These are phyloP conservation scores for Syzygium oleosum DNA, from an alignment of 345 rosid species.

Conservation along the genomic window DNA sequence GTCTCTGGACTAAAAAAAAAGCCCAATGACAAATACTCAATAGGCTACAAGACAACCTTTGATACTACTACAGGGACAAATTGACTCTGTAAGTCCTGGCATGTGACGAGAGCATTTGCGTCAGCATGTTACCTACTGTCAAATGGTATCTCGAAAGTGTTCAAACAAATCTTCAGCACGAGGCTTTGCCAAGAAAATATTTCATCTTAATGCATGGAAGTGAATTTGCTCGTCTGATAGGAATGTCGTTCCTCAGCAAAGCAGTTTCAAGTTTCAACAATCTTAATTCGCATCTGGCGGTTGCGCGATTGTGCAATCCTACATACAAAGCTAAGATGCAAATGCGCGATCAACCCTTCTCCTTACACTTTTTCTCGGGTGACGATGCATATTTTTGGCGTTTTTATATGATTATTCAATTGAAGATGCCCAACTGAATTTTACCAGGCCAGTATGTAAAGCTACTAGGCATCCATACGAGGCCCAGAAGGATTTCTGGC, in stretches of 20 bases:
- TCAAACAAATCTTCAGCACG: not conserved
- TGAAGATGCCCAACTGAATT: not conserved
- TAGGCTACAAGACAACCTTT: not conserved
- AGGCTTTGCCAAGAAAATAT: not conserved
- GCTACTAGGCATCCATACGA: not conserved
- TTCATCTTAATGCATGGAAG: not conserved
- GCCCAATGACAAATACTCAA: not conserved
- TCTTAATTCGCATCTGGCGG: not conserved
- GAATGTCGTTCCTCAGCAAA: not conserved
- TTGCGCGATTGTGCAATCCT: not conserved
- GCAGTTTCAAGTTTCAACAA: not conserved
- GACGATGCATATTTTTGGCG: not conserved
- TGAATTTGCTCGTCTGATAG: not conserved
- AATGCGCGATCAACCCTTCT: not conserved
- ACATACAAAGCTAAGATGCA: not conserved
- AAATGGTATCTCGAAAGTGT: not conserved
- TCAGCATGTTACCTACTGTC: not conserved
- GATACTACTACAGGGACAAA: not conserved
- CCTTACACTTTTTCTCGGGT: not conserved
- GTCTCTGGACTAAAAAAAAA: not conserved
- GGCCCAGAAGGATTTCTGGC: not conserved
- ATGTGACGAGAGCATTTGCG: not conserved
- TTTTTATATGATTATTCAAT: not conserved
- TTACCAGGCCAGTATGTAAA: not conserved
- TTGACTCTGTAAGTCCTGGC: not conserved